Percentiles rank a stretch among this genome's conserved stretches.
Conservation (phyloP, 441 rosid genomes). For the Pelargonium australe region DNA sequence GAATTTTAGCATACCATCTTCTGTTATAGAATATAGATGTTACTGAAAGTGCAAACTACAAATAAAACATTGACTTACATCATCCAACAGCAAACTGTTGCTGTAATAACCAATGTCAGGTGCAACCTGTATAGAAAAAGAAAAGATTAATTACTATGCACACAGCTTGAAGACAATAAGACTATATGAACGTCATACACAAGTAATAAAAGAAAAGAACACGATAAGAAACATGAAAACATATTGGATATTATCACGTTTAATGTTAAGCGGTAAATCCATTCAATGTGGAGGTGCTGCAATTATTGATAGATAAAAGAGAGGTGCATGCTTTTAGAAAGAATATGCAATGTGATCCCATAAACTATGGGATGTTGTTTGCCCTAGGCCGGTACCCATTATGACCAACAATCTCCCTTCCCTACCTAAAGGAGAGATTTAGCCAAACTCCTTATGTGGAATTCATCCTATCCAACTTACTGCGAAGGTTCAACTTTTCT, state of each 20-base stretch:
- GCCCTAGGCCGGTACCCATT: no score
- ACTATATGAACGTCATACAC: neutral
- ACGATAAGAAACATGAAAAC: neutral
- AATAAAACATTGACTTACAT: constrained; percentile 54
- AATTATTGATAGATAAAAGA: no score
- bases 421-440: no score
- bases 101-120: constrained; percentile 80
- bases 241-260: neutral
- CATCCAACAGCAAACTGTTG: constrained; percentile 97
- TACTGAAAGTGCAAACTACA: neutral
- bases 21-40: neutral
- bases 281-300: neutral
- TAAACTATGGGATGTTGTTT: no score
- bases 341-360: no score
- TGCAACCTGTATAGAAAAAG: constrained; percentile 44
- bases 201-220: neutral
- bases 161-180: constrained; percentile 4
- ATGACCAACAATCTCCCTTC: no score
- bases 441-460: no score
- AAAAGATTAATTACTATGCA: constrained; percentile 8
- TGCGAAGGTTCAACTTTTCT: no score
- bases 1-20: neutral
- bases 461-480: no score
- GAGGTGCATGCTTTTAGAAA: no score
- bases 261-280: neutral